Evolutionary conservation across 2,329 filamentous ascomycete genomes (phyloP).

Genomic region (Alternaria rosae): DNA sequence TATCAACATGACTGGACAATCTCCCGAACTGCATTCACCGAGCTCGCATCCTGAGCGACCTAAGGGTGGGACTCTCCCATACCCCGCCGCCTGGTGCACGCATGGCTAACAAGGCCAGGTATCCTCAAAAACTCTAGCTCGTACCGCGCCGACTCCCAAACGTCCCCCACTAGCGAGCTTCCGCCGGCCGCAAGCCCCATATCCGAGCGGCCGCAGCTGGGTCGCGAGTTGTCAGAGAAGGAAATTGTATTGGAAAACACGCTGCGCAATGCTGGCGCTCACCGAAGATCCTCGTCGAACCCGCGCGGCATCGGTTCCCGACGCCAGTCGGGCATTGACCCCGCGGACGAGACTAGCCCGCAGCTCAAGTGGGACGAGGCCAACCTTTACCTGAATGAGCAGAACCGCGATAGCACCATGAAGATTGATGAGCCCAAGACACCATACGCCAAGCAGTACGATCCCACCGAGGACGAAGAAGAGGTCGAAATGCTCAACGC

Average conservation of each 20-base stretch:
- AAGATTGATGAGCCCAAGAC: constrained; percentile 99
- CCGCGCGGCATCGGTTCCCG: constrained; percentile 73
- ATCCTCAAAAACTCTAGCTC: constrained; percentile 89
- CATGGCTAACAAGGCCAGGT: constrained; percentile 62
- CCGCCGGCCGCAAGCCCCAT: constrained; percentile 44
- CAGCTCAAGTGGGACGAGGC: constrained; percentile 98
- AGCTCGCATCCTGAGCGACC: constrained; percentile 52
- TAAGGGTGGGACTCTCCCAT: constrained; percentile 45
- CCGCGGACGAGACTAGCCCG: constrained; percentile 67
- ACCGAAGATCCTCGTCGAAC: constrained; percentile 80
- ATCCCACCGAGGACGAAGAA: constrained; percentile 85
- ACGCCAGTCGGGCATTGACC: constrained; percentile 68
- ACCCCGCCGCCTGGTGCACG: constrained; percentile 6
- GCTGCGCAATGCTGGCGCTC: constrained; percentile 88
- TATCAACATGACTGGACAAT: constrained; percentile 41
- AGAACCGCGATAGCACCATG: constrained; percentile 95
- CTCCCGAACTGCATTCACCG: constrained; percentile 45
- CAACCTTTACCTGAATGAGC: constrained; percentile 95
- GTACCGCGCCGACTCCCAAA: constrained; percentile 62
- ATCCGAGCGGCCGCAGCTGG: constrained; percentile 51
- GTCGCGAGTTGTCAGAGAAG: constrained; percentile 71
- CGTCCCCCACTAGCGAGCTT: constrained; percentile 55
- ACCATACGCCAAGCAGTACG: constrained; percentile 90
- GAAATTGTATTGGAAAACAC: constrained; percentile 95
- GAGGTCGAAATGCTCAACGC: constrained; percentile 73